Percentiles rank a stretch among this genome's conserved stretches.
These are phyloP conservation scores for Krasilnikovozyma curviuscula DNA, from an alignment of 768 basidiomycete species.

Conservation along the genomic window DNA sequence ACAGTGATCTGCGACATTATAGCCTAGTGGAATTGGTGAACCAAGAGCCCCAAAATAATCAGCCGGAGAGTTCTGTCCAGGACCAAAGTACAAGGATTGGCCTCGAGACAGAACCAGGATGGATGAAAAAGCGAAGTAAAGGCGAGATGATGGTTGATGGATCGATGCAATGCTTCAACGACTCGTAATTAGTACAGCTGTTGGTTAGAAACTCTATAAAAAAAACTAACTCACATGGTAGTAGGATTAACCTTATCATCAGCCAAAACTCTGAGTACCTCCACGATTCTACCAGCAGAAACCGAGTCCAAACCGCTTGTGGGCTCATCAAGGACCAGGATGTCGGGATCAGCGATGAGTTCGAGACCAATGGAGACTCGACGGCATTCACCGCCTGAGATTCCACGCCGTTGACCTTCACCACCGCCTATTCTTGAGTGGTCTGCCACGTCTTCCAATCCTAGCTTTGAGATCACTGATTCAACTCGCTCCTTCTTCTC, in stretches of 20 bases:
- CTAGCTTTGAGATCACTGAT: constrained; percentile 53
- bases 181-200: too few relatives aligned
- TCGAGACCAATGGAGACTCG: constrained; percentile 79
- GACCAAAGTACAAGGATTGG: constrained; percentile 56
- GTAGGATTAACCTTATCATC: constrained; percentile 48
- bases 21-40: constrained; percentile 47
- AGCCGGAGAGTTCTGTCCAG: constrained; percentile 49
- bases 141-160: constrained; percentile 69
- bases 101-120: constrained; percentile 63
- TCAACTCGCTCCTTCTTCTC: constrained; percentile 32
- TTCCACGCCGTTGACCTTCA: constrained; percentile 43
- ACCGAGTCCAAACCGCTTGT: constrained; percentile 53
- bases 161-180: constrained; percentile 76
- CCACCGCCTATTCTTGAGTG: constrained; percentile 55
- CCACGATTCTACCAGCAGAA: constrained; percentile 61
- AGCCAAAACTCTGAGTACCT: constrained; percentile 55
- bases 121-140: constrained; percentile 69
- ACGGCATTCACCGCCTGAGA: constrained; percentile 80
- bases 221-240: too few relatives aligned
- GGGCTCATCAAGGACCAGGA: constrained; percentile 75
- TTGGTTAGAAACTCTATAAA: too few relatives aligned
- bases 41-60: constrained; percentile 42
- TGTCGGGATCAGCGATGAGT: constrained; percentile 62
- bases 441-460: constrained; percentile 48
- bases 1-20: constrained; percentile 83